These are phyloP conservation scores for Fraxinus baroniana DNA, from an alignment of 305 asterid genomes.

Conservation along the genomic window DNA sequence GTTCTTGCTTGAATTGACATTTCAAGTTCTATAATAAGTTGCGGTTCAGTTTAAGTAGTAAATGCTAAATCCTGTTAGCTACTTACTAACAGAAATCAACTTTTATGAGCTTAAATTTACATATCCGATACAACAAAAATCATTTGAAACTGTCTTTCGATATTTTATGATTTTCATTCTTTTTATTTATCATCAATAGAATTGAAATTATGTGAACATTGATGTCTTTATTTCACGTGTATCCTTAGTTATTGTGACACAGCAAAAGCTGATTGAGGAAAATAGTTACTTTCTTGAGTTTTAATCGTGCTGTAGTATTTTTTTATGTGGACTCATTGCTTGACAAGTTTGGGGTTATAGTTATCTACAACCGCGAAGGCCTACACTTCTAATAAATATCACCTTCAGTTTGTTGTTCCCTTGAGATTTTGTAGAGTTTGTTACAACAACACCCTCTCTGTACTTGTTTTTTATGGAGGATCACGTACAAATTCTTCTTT, in stretches of 20 bases:
- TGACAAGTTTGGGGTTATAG: not conserved
- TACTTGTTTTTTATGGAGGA: not conserved
- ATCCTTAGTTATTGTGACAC: not conserved
- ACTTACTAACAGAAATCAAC: not conserved
- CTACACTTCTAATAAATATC: not conserved
- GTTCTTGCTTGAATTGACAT: not conserved
- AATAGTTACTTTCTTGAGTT: not conserved
- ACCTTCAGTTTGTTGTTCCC: not conserved
- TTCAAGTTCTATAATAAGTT: not conserved
- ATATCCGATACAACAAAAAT: not conserved
- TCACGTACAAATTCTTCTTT: not conserved
- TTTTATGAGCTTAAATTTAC: not conserved
- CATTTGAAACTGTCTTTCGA: not conserved
- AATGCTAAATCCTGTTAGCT: not conserved
- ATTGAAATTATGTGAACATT: not conserved
- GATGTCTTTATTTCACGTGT: not conserved
- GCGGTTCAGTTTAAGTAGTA: not conserved
- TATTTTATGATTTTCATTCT: not conserved
- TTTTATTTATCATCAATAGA: not conserved
- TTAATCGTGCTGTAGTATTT: not conserved
- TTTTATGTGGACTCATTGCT: not conserved
- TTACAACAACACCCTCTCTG: not conserved
- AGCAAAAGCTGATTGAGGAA: not conserved
- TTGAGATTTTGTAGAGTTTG: not conserved
- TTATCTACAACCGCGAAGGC: not conserved